Evolutionary conservation across 2,329 filamentous ascomycete genomes (phyloP).

Genomic region (Malbranchea cinnamomea): DNA sequence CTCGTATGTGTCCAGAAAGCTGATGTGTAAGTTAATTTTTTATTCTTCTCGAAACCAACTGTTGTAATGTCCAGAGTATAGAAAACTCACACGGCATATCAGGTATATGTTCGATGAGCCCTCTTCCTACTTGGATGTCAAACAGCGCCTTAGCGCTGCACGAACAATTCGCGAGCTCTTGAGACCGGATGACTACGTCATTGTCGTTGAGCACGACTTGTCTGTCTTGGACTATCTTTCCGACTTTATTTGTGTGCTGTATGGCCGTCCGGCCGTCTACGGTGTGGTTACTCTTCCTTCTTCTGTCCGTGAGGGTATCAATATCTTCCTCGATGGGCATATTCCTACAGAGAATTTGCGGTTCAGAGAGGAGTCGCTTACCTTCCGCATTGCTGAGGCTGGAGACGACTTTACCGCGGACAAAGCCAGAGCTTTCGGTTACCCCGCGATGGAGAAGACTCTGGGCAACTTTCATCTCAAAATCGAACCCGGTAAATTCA

Average conservation of each 20-base stretch:
- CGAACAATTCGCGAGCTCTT: slow-evolving; percentile 84
- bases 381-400: slow-evolving; percentile 84
- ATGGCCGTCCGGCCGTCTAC: slow-evolving; percentile 88
- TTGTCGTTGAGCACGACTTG: slow-evolving; percentile 98
- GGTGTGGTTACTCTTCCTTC: slow-evolving; percentile 93
- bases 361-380: slow-evolving; percentile 92
- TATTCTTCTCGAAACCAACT: slow-evolving; percentile 1
- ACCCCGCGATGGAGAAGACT: slow-evolving; percentile 86
- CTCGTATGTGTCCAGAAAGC: slow-evolving; percentile 91
- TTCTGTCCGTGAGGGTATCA: slow-evolving; percentile 97
- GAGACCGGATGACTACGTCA: slow-evolving; percentile 82
- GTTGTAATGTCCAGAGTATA: slow-evolving; percentile 1
- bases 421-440: slow-evolving; percentile 69
- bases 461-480: slow-evolving; percentile 74
- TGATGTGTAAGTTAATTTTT: slow-evolving; percentile 49
- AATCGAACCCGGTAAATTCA: slow-evolving; percentile 75
- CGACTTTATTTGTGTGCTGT: slow-evolving; percentile 94
- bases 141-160: slow-evolving; percentile 89
- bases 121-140: slow-evolving; percentile 97
- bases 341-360: slow-evolving; percentile 97
- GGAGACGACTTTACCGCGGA: slow-evolving; percentile 78
- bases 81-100: slow-evolving; percentile 1
- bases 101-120: slow-evolving; percentile 99
- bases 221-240: slow-evolving; percentile 97
- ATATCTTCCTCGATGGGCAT: slow-evolving; percentile 96